These are phyloP conservation scores for Ophiostoma pallidulum DNA, from an alignment of 2,329 filamentous ascomycete species.

Conservation along the genomic window DNA sequence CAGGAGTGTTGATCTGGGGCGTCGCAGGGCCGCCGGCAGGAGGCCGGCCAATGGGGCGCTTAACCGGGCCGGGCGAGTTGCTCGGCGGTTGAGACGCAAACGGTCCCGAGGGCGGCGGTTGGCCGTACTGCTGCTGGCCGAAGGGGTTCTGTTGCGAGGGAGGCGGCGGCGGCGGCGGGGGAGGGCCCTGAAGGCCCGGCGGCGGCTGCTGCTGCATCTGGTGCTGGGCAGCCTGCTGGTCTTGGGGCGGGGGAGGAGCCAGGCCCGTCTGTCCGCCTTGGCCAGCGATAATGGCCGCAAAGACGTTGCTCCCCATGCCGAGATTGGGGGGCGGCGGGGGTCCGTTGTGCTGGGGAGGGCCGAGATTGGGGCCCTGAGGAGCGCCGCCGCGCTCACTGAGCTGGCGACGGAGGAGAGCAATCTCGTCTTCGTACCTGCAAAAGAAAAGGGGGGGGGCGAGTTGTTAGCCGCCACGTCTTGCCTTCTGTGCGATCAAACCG, in stretches of 20 bases:
- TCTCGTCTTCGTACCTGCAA: constrained; percentile 83
- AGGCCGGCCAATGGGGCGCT: constrained; percentile 62
- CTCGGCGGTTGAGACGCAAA: constrained; percentile 77
- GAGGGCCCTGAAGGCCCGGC: constrained; percentile 49
- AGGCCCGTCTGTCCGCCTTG: constrained; percentile 73
- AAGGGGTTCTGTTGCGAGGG: constrained; percentile 62
- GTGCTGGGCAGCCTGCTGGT: constrained; percentile 47
- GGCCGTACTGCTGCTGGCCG: constrained; percentile 54
- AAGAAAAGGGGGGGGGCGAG: not conserved
- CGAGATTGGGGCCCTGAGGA: constrained; percentile 50
- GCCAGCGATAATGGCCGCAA: constrained; percentile 92
- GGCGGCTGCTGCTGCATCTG: constrained; percentile 73
- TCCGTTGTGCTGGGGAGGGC: constrained; percentile 64
- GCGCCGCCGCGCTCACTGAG: constrained; percentile 65
- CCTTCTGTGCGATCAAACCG: too few species aligned
- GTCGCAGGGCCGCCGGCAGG: constrained; percentile 66
- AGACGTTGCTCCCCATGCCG: constrained; percentile 83
- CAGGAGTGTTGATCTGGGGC: constrained; percentile 81
- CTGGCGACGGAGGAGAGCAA: constrained; percentile 75
- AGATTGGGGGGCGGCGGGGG: constrained; percentile 82
- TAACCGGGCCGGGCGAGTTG: constrained; percentile 75
- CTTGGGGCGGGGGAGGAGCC: constrained; percentile 60
- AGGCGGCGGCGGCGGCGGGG: constrained; percentile 47
- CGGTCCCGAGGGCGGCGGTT: constrained; percentile 48
- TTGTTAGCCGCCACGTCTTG: too few species aligned